Percentiles rank a stretch among this genome's conserved stretches.
Evolutionary conservation across 257 asterid genomes (phyloP).

Genomic region (Rubia yunnanensis): DNA sequence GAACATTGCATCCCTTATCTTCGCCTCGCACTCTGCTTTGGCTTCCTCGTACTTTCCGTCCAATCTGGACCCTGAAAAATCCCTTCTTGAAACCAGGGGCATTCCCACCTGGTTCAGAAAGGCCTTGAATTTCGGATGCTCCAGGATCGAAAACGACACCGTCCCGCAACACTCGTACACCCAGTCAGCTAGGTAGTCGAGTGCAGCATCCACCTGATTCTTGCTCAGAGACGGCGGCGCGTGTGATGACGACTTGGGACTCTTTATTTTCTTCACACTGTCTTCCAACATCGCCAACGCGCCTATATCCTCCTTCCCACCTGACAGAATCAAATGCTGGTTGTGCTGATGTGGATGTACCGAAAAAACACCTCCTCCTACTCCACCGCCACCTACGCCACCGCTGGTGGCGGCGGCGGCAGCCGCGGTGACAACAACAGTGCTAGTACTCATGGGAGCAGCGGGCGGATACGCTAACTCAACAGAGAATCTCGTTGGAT

Average conservation of each 20-base stretch:
- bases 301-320: conserved; percentile 92
- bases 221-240: conserved; percentile 48
- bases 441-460: conserved; percentile 35
- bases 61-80: conserved; percentile 50
- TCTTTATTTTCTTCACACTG: conserved; percentile 76
- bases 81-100: conserved; percentile 55
- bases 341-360: conserved; percentile 30
- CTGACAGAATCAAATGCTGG: conserved; percentile 59
- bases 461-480: conserved; percentile 50
- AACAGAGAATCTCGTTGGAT: conserved; percentile 61
- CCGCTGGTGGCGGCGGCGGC: conserved; percentile 22
- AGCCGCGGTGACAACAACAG: conserved; percentile 26
- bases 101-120: conserved; percentile 74
- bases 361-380: conserved; percentile 27
- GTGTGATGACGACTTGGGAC: conserved; percentile 65
- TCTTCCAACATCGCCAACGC: conserved; percentile 83
- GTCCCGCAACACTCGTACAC: conserved; percentile 87
- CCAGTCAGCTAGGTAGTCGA: conserved; percentile 80
- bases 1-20: conserved; percentile 92
- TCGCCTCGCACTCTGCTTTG: conserved; percentile 65
- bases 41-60: conserved; percentile 64
- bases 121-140: conserved; percentile 84
- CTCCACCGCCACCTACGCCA: neutral
- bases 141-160: conserved; percentile 66
- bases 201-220: conserved; percentile 60